Evolutionary conservation across 768 basidiomycete species (phyloP), one percentile per base, ranked within the genome.

Genomic region (Boletus reticulatus): DNA sequence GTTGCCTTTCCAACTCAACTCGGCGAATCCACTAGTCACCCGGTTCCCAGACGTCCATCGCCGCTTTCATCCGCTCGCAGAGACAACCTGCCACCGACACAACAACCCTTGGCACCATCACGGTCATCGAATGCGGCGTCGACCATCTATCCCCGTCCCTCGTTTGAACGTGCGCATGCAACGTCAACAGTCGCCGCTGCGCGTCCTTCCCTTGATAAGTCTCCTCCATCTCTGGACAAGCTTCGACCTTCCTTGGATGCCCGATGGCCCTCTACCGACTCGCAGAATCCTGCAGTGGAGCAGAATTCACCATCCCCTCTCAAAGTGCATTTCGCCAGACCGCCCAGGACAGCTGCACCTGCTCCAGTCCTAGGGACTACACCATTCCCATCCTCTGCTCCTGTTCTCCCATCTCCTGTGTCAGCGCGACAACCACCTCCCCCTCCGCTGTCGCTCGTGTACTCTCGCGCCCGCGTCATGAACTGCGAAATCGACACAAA

Each of bases 401-500:
- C 61, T 14, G 22, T 45, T 34, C 36, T 53, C 7, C 52, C 41
- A 19, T 55, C 47, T 29, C 37, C 51, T 31, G 29, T 58, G 29
- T 52, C 60, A 12, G 44, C 19, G n/a, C 70, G 66, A 41, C 64
- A 62, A 31, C 59, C 57, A 10, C 57, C 62, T 6, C 63, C 56
- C 3, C 55, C 64, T n/a, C 56, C 63, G 1, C 43, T 63, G 1
- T 55, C 67, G 43, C 56, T 62, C 9, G 24, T 45, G 0, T 22
- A 42, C 37, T 36, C 55, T 36, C 56, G 48, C 12, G 4, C 55
- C 20, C 62, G 19, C 24, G 36, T 29, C 11, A 31, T 38, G 42
- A 52, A 65, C 31, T 69, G 66, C 8, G 78, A 81, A 34, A 76
- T 85, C 10, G 82, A 89, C 64, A 91, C 89, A n/a, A 84, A 86